Conservation (phyloP, 441 rosid species). For the Monsonia emarginata region DNA sequence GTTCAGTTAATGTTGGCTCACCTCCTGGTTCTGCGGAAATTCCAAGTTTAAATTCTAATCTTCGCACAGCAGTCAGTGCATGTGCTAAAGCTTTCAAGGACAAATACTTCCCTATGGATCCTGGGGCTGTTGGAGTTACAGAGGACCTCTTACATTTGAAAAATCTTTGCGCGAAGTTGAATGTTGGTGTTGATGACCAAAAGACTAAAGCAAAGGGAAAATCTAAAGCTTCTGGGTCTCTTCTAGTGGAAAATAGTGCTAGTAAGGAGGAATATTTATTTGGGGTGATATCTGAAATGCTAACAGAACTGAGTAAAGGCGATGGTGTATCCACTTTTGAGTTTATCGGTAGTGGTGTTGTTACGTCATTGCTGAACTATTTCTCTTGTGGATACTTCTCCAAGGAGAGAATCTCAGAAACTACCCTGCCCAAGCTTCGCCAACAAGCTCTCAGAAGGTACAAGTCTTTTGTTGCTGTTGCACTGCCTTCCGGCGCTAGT, state of each 20-base stretch:
- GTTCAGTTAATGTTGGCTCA: conserved; percentile 48
- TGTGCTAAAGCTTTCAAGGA: conserved; percentile 89
- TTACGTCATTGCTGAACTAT: conserved; percentile 80
- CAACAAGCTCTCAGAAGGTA: conserved; percentile 74
- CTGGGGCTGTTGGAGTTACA: conserved; percentile 76
- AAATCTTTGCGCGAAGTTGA: conserved; percentile 72
- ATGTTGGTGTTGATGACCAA: conserved; percentile 73
- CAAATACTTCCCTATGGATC: conserved; percentile 69
- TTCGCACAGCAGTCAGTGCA: conserved; percentile 64
- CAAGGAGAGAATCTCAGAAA: conserved; percentile 72
- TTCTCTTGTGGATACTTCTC: conserved; percentile 80
- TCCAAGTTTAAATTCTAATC: conserved; percentile 56
- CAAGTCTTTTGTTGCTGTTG: conserved; percentile 59
- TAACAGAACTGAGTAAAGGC: conserved; percentile 81
- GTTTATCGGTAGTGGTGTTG: conserved; percentile 97
- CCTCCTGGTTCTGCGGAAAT: conserved; percentile 58
- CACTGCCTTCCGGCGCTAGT: conserved; percentile 55
- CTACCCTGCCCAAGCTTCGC: conserved; percentile 71
- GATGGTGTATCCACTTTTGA: conserved; percentile 99
- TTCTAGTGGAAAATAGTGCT: conserved; percentile 45
- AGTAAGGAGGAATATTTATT: conserved; percentile 76
- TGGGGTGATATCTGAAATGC: conserved; percentile 73
- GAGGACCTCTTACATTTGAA: conserved; percentile 86
- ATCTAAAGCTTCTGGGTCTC: conserved; percentile 62
- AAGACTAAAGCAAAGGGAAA: conserved; percentile 84